These are phyloP conservation scores for Xanthoconium stramineum DNA, from an alignment of 768 basidiomycete species.

Conservation along the genomic window DNA sequence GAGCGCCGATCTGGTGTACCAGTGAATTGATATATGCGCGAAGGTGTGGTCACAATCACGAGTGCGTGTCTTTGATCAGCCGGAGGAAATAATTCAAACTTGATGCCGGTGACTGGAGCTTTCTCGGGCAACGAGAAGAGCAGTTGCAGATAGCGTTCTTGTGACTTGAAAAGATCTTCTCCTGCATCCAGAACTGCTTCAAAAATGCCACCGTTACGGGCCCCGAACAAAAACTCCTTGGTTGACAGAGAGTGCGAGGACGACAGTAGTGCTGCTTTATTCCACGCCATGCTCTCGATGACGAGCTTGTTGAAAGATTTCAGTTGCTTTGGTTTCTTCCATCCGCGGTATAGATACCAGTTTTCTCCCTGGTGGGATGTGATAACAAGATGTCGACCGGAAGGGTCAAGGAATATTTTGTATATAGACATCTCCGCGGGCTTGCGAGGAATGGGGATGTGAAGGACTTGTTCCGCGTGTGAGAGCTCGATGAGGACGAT, in stretches of 20 bases:
- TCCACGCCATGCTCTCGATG: constrained; percentile 93
- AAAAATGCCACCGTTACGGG: constrained; percentile 79
- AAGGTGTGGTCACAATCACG: constrained; percentile 80
- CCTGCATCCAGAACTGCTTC: constrained; percentile 88
- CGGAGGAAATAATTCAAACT: constrained; percentile 72
- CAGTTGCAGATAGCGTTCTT: constrained; percentile 71
- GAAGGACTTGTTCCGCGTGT: constrained; percentile 80
- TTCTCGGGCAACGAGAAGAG: constrained; percentile 78
- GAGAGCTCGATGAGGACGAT: constrained; percentile 89
- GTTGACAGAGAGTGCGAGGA: constrained; percentile 71
- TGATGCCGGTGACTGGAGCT: constrained; percentile 80
- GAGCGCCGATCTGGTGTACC: constrained; percentile 63
- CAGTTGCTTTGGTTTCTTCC: constrained; percentile 79
- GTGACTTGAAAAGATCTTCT: constrained; percentile 89
- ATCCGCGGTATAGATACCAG: constrained; percentile 81
- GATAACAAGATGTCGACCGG: constrained; percentile 85
- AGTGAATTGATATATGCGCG: constrained; percentile 87
- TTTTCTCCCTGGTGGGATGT: constrained; percentile 89
- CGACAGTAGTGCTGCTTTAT: constrained; percentile 62
- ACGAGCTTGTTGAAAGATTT: constrained; percentile 76
- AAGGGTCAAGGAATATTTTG: constrained; percentile 89
- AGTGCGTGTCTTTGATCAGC: constrained; percentile 59
- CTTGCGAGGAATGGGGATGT: constrained; percentile 74
- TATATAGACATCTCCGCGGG: constrained; percentile 71
- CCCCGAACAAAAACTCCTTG: constrained; percentile 83